Evolutionary conservation across 1,284 basidiomycete genomes (phyloP).

Genomic region (Trichosporon faecale): DNA sequence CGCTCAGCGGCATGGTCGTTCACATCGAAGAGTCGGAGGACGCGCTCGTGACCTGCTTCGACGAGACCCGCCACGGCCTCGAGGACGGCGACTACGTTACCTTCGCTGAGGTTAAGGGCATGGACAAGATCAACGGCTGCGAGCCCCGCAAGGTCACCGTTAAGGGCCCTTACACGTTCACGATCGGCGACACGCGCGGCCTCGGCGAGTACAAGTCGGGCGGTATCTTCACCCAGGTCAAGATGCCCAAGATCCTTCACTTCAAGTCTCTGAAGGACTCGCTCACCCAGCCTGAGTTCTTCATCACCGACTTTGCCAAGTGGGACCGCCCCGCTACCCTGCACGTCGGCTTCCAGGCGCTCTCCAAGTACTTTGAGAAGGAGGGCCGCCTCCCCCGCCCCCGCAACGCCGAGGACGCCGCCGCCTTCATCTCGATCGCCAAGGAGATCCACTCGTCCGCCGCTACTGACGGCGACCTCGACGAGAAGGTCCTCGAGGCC

Average conservation of each 20-base stretch:
- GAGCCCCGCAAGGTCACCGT: conserved; percentile 88
- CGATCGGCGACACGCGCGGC: conserved; percentile 82
- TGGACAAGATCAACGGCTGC: conserved; percentile 84
- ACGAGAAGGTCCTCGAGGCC: conserved; percentile 74
- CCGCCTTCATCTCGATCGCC: conserved; percentile 66
- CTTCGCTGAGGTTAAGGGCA: conserved; percentile 95
- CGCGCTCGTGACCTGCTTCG: conserved; percentile 90
- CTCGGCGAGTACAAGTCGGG: conserved; percentile 79
- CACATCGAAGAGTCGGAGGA: conserved; percentile 81
- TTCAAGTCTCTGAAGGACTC: conserved; percentile 95
- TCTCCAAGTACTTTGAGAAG: conserved; percentile 74
- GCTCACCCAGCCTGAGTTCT: conserved; percentile 74
- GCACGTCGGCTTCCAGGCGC: conserved; percentile 92
- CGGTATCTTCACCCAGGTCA: conserved; percentile 97
- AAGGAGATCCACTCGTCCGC: conserved; percentile 65
- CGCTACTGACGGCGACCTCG: conserved; percentile 63
- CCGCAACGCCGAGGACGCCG: conserved; percentile 78
- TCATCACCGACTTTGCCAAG: conserved; percentile 97
- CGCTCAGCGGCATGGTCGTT: conserved; percentile 91
- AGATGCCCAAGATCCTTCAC: conserved; percentile 94
- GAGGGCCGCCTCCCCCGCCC: conserved; percentile 74
- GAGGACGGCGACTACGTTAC: conserved; percentile 98
- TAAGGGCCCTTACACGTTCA: conserved; percentile 95
- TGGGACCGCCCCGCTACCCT: conserved; percentile 88
- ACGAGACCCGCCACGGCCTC: conserved; percentile 94